Conservation (phyloP, 352 stramenopile genomes). For the Pythium grandisporangium region DNA sequence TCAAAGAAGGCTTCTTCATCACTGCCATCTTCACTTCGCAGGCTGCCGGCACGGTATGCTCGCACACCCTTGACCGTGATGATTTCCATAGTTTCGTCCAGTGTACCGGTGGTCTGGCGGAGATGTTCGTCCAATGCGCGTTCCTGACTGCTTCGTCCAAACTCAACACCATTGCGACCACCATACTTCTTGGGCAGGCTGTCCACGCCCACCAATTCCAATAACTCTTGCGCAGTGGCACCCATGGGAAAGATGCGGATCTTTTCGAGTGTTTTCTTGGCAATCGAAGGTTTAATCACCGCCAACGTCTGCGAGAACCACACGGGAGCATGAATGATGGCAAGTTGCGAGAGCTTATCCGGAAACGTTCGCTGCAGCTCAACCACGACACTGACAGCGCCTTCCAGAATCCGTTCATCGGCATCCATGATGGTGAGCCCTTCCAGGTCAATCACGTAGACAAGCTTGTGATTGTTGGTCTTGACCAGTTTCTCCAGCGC, state of each 20-base stretch:
- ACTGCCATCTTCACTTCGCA: conserved; percentile 6
- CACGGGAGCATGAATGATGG: conserved; percentile 59
- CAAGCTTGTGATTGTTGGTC: conserved; percentile 43
- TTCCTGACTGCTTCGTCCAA: conserved; percentile 73
- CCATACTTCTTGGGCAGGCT: conserved; percentile 65
- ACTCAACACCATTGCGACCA: conserved; percentile 62
- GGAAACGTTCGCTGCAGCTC: conserved; percentile 54
- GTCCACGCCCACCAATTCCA: conserved; percentile 54
- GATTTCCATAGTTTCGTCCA: conserved; percentile 75
- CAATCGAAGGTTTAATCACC: conserved; percentile 31
- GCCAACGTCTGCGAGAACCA: conserved; percentile 82
- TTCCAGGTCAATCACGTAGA: conserved; percentile 76
- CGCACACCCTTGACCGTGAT: conserved; percentile 18
- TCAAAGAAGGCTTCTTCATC: conserved; percentile 35
- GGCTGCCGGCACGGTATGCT: conserved; percentile 13
- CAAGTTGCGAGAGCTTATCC: conserved; percentile 44
- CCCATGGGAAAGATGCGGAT: conserved; percentile 45
- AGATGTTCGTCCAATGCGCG: conserved; percentile 50
- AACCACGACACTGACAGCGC: conserved; percentile 36
- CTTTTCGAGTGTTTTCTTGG: conserved; percentile 60
- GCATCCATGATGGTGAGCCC: conserved; percentile 60
- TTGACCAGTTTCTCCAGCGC: conserved; percentile 60
- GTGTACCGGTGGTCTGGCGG: conserved; percentile 50
- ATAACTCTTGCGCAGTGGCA: conserved; percentile 30
- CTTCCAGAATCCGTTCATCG: conserved; percentile 61